Evolutionary conservation across 2,329 filamentous ascomycete genomes (phyloP), one percentile per base, ranked within the genome.

Genomic region (Raffaelea ambrosiae): DNA sequence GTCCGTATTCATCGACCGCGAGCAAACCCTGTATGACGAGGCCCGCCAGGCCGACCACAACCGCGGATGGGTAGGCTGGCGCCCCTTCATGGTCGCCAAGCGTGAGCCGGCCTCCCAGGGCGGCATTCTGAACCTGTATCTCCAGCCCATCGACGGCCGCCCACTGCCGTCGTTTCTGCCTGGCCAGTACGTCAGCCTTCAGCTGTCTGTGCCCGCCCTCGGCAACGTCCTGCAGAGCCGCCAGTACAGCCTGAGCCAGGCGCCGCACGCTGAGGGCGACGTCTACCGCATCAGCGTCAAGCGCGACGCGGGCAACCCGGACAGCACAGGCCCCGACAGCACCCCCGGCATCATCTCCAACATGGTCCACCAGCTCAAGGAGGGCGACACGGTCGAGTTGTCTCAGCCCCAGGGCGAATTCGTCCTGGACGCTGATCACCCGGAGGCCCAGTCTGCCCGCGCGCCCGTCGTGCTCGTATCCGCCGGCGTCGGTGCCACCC

Each of bases 211-310:
- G 1, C 77, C 81, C 1, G 68, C 73, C 43, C 70, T 84, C 20
- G 75, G 76, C n/a, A n/a, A n/a, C 26, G 72, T 83, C 55, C 66
- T 73, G 49, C 87, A 91, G 63, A 79, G 80, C 49, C 69, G 86
- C 48, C 86, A 91, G 68, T 91, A 88, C 68, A 86, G 81, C 42
- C 70, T 91, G 48, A 84, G 79, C 58, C 80, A 86, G 56, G 71
- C 66, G 3, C 70, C 72, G 4, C 7, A 7, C 13, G 35, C 35
- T 14, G 18, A 55, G 43, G 72, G 72, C 8, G 67, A 69, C 16
- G 75, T 80, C 63, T 87, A 87, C 65, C 77, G 86, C 47, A 81
- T 91, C 66, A 85, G 78, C 54, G 81, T 91, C 52, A 90, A 89
- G 73, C 76, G 70, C 49, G 84, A 79, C 53, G 61, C 66, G 26